phyloP scores from a whole-genome alignment of 2,329 filamentous ascomycete genomes.

The Harringtonia aguacate region DNA sequence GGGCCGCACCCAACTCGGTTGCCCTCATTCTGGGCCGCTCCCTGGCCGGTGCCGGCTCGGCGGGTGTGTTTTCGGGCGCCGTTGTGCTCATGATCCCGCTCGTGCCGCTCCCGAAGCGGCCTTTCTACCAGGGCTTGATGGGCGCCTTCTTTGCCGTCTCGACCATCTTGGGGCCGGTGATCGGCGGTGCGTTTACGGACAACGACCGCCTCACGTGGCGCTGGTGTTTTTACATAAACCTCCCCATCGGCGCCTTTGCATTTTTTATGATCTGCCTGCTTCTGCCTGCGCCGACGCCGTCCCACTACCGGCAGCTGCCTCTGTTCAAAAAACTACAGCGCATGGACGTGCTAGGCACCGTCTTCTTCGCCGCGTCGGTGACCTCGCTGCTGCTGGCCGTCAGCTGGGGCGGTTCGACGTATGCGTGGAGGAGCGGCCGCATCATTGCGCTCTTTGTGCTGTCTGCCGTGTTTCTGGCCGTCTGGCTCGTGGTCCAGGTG shows the following conservation, averaged over 20 bases:
- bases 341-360: conserved; percentile 38
- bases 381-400: conserved; percentile 43
- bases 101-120: conserved; percentile 28
- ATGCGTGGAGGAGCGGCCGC: conserved; percentile 36
- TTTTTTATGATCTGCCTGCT: conserved; percentile 21
- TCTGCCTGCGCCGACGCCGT: conserved; percentile 18
- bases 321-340: conserved; percentile 20
- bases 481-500: too few relatives aligned
- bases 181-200: conserved; percentile 31
- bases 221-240: conserved; percentile 38
- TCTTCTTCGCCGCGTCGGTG: conserved; percentile 39
- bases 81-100: conserved; percentile 36
- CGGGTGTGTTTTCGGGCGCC: conserved; percentile 38
- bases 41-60: conserved; percentile 39
- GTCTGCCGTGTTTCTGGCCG: too few relatives aligned
- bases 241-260: conserved; percentile 27
- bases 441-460: conserved; percentile 42
- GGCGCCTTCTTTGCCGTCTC: conserved; percentile 9
- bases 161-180: conserved; percentile 32
- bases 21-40: conserved; percentile 46
- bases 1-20: conserved; percentile 30
- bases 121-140: conserved; percentile 15
- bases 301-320: neutral
- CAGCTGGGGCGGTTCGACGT: conserved; percentile 43
- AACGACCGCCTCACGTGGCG: conserved; percentile 28